Conservation (phyloP, 495 filamentous ascomycete genomes). For the Neurospora sp. region DNA sequence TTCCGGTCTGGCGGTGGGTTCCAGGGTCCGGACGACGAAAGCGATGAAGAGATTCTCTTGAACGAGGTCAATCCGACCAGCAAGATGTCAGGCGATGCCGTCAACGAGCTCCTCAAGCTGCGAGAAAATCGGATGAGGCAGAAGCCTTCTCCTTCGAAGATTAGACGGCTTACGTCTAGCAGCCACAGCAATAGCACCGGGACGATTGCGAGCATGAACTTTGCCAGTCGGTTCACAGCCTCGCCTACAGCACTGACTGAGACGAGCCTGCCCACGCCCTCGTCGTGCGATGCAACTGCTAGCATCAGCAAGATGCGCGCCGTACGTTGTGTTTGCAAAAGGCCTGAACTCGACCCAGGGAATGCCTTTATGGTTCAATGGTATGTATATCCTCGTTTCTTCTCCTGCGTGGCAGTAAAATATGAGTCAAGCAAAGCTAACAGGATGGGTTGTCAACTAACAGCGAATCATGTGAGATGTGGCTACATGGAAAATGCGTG, state of each 20-base stretch:
- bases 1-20: slow-evolving; percentile 19
- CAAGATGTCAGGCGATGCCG: slow-evolving; percentile 31
- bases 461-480: slow-evolving; percentile 80
- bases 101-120: slow-evolving; percentile 62
- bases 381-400: slow-evolving; percentile 32
- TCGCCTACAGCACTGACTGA: slow-evolving; percentile 65
- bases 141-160: slow-evolving; percentile 28
- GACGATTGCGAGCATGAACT: slow-evolving; percentile 5
- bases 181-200: slow-evolving; percentile 5
- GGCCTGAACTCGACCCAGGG: slow-evolving; percentile 31
- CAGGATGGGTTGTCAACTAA: background rate
- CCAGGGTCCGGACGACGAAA: slow-evolving; percentile 28
- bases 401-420: background rate
- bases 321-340: slow-evolving; percentile 67
- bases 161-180: slow-evolving; percentile 6
- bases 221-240: slow-evolving; percentile 12
- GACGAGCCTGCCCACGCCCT: slow-evolving; percentile 55
- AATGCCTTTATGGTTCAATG: slow-evolving; percentile 78
- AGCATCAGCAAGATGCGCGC: slow-evolving; percentile 29
- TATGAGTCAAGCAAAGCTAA: slow-evolving; percentile 5
- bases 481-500: slow-evolving; percentile 72
- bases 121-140: slow-evolving; percentile 53
- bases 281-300: slow-evolving; percentile 35
- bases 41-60: slow-evolving; percentile 49
- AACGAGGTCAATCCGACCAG: slow-evolving; percentile 25